Conservation (phyloP, 208 protist genomes). For the Acanthamoeba healyi region DNA sequence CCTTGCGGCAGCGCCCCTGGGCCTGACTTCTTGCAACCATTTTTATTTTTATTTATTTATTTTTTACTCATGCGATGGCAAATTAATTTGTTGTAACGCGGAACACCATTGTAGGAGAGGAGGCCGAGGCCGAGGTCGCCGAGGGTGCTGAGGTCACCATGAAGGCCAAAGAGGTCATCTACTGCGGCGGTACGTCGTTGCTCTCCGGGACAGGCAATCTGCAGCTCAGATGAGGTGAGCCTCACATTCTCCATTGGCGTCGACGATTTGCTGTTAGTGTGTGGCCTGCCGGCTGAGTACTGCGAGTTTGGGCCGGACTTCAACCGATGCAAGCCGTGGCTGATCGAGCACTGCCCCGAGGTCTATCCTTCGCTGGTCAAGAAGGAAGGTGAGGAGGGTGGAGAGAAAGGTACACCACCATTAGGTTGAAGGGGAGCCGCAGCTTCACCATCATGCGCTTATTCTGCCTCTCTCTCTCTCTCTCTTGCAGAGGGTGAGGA, state of each 20-base stretch:
- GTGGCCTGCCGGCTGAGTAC: slow-evolving; percentile 76
- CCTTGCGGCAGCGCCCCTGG: too few species aligned
- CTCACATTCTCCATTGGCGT: too few species aligned
- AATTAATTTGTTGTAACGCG: neutral
- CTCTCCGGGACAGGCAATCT: too few species aligned
- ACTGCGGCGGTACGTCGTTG: slow-evolving; percentile 4
- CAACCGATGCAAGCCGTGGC: slow-evolving; percentile 77
- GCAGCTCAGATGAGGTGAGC: too few species aligned
- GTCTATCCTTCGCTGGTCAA: slow-evolving; percentile 25
- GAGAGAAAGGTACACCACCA: neutral
- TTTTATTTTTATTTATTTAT: neutral
- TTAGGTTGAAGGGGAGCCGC: neutral
- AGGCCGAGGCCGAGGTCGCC: neutral
- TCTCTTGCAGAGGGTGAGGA: slow-evolving; percentile 3
- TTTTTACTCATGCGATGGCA: neutral
- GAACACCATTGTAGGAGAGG: neutral
- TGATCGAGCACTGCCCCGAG: slow-evolving; percentile 76
- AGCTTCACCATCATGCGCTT: neutral
- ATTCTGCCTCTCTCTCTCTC: too few species aligned
- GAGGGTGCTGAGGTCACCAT: neutral
- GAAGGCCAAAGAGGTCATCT: neutral
- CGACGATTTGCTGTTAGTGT: neutral
- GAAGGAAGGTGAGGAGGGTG: slow-evolving; percentile 31
- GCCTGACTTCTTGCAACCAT: neutral
- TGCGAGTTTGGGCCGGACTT: slow-evolving; percentile 79